These are phyloP conservation scores for Fusarium sp. DNA, from an alignment of 2,329 filamentous ascomycete genomes.

Conservation along the genomic window DNA sequence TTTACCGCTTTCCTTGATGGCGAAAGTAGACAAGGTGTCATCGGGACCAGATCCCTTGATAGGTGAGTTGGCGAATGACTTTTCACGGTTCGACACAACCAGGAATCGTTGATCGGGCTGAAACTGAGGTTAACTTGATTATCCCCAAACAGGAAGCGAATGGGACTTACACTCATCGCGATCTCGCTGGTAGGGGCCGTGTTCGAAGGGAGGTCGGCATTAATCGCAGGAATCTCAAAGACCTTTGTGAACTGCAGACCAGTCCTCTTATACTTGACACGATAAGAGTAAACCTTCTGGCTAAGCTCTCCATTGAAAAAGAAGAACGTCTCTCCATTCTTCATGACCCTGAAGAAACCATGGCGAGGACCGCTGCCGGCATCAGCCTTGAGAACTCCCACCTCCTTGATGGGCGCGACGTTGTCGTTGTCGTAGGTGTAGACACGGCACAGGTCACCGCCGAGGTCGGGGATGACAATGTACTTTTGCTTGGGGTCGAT, in stretches of 20 bases:
- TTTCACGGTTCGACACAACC: conserved; percentile 41
- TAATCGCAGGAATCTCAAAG: conserved; percentile 37
- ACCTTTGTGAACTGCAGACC: conserved; percentile 38
- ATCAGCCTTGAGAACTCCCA: conserved; percentile 23
- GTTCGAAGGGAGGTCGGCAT: conserved; percentile 30
- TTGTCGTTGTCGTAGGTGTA: conserved; percentile 39
- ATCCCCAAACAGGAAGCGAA: fast-evolving
- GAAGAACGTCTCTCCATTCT: conserved; percentile 39
- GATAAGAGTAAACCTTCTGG: conserved; percentile 43
- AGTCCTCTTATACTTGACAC: conserved; percentile 28
- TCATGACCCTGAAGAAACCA: conserved; percentile 38
- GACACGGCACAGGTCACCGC: conserved; percentile 35
- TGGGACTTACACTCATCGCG: conserved; percentile 36
- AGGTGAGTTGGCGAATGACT: conserved; percentile 37
- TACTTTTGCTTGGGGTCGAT: conserved; percentile 40
- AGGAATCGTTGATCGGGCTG: conserved; percentile 40
- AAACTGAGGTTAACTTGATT: neutral
- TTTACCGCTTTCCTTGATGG: conserved; percentile 34
- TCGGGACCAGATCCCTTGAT: conserved; percentile 28
- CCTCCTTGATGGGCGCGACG: conserved; percentile 35
- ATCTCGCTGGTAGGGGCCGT: conserved; percentile 42
- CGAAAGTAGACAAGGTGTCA: conserved; percentile 40
- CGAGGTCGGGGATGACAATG: conserved; percentile 38
- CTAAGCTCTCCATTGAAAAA: conserved; percentile 42
- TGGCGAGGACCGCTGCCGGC: conserved; percentile 38